phyloP scores from a whole-genome alignment of 192 early-diverging fungal genomes.

The Mortierella alpina region DNA sequence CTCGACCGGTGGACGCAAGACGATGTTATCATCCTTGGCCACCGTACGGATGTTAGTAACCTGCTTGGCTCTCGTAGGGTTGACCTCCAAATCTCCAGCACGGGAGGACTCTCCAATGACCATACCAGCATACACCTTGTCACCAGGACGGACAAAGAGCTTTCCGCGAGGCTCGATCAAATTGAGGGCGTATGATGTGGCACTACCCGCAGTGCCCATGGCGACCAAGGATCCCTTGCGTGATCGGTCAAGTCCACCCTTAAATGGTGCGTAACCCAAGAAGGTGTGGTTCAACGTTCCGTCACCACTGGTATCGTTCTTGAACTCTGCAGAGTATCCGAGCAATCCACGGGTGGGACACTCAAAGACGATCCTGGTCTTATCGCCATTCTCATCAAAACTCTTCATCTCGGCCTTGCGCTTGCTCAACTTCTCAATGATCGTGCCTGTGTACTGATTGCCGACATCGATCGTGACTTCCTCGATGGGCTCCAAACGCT shows the following conservation, averaged over 20 bases:
- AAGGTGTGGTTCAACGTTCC: constrained; percentile 86
- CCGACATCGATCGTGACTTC: constrained; percentile 87
- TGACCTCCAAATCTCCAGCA: constrained; percentile 84
- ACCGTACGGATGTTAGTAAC: constrained; percentile 83
- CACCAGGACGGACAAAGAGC: constrained; percentile 79
- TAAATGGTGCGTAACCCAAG: constrained; percentile 76
- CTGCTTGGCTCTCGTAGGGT: constrained; percentile 85
- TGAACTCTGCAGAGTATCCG: constrained; percentile 89
- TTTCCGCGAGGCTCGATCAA: constrained; percentile 83
- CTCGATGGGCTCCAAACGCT: constrained; percentile 82
- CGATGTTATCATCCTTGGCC: constrained; percentile 82
- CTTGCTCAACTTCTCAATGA: constrained; percentile 88
- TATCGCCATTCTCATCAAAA: constrained; percentile 75
- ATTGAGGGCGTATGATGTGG: constrained; percentile 80
- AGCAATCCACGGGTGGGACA: constrained; percentile 86
- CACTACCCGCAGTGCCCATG: constrained; percentile 67
- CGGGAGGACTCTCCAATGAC: constrained; percentile 86
- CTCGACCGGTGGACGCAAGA: constrained; percentile 73
- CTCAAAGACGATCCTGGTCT: constrained; percentile 81
- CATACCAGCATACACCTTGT: constrained; percentile 87
- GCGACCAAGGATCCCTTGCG: constrained; percentile 85
- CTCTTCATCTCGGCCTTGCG: constrained; percentile 86
- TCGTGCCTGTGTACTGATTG: constrained; percentile 73
- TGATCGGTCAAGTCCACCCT: constrained; percentile 75
- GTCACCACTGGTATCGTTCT: constrained; percentile 87